Evolutionary conservation across 495 filamentous ascomycete genomes (phyloP).

Genomic region (Neurospora tetraspora): DNA sequence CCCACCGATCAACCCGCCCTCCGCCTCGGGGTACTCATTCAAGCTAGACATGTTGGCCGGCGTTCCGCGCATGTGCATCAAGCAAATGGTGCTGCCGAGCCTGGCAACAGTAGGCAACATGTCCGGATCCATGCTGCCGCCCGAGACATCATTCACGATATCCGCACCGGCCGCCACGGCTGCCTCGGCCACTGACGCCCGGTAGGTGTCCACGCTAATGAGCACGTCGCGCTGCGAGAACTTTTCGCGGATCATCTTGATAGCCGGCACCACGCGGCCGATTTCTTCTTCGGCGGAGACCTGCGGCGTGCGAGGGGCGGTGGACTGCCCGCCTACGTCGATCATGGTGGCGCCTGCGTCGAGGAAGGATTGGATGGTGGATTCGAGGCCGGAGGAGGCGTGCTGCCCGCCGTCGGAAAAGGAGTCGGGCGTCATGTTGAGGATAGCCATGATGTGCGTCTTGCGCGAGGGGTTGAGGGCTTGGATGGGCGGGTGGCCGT

Average conservation of each 20-base stretch:
- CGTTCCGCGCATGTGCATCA: constrained; percentile 94
- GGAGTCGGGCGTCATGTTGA: constrained; percentile 94
- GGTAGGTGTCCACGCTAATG: constrained; percentile 89
- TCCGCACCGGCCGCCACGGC: constrained; percentile 78
- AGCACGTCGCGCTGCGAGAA: constrained; percentile 50
- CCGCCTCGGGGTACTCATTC: constrained; percentile 50
- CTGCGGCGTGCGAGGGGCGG: constrained; percentile 59
- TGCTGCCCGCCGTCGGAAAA: constrained; percentile 85
- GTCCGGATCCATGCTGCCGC: constrained; percentile 62
- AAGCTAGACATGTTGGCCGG: constrained; percentile 71
- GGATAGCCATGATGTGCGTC: constrained; percentile 84
- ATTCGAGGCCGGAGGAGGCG: constrained; percentile 19
- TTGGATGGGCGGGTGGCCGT: constrained; percentile 45
- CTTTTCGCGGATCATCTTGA: constrained; percentile 59
- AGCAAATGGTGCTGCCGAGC: constrained; percentile 69
- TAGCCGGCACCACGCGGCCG: constrained; percentile 65
- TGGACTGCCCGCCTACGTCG: constrained; percentile 90
- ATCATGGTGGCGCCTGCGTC: constrained; percentile 66
- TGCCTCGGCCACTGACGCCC: constrained; percentile 69
- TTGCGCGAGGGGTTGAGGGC: constrained; percentile 51
- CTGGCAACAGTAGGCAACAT: constrained; percentile 78
- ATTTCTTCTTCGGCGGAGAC: constrained; percentile 65
- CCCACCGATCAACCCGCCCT: constrained; percentile 55
- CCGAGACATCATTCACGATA: constrained; percentile 92
- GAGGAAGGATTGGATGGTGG: constrained; percentile 50